phyloP scores from a whole-genome alignment of 371 early-diverging fungal species.

The Haplosporangium sp. region DNA sequence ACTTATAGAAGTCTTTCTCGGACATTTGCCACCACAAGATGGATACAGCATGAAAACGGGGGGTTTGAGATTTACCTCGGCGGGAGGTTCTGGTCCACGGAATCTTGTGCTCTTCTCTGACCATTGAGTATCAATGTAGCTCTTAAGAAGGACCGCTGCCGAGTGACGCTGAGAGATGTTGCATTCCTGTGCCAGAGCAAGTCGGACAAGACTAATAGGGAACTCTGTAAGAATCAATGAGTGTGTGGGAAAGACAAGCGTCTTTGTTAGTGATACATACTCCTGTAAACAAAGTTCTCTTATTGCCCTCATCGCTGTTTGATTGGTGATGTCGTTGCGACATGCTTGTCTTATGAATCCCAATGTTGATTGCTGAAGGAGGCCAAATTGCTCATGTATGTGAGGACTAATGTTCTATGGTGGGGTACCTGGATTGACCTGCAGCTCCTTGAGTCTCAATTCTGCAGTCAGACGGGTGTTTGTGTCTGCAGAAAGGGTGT shows the following conservation, averaged over 20 bases:
- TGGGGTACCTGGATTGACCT: conserved; percentile 65
- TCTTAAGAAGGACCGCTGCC: conserved; percentile 83
- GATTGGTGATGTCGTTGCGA: not conserved
- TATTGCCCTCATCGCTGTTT: not conserved
- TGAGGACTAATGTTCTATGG: not conserved
- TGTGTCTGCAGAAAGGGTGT: conserved; percentile 75
- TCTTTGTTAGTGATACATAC: not conserved
- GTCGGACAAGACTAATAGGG: conserved; percentile 73
- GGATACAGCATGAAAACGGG: not conserved
- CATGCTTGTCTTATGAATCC: not conserved
- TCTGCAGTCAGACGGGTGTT: conserved; percentile 78
- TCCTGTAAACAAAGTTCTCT: not conserved
- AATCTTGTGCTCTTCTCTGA: conserved; percentile 70
- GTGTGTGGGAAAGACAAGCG: not conserved
- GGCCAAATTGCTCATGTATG: not conserved
- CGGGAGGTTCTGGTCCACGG: conserved; percentile 54
- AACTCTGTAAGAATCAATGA: conserved; percentile 56
- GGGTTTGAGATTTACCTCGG: conserved; percentile 18
- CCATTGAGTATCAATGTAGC: conserved; percentile 86
- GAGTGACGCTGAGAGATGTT: conserved; percentile 77
- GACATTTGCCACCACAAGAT: conserved; percentile 16
- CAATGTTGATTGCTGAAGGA: not conserved
- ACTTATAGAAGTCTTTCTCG: not conserved
- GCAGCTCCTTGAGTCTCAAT: conserved; percentile 73
- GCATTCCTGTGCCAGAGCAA: conserved; percentile 74